Base-by-base conservation (phyloP, 352 stramenopile species). In the Globisporangium middletonii region DNA sequence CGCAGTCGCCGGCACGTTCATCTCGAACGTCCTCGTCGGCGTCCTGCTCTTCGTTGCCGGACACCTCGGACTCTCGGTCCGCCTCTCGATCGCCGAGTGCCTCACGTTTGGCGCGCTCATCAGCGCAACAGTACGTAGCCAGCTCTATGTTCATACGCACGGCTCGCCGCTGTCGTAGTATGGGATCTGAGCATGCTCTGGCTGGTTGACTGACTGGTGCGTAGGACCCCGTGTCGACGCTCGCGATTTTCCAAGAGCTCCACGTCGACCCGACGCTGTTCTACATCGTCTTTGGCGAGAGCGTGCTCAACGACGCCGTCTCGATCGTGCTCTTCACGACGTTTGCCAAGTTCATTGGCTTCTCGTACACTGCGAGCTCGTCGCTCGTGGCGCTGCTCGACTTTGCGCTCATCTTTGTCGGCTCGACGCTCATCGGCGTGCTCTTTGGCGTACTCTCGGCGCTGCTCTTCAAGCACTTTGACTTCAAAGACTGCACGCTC, bases 231-330 rank as follows among this genome's bases (percentile, higher is more conserved):
- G 92, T 98, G 30, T 96, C 88, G 18, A 96, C 88, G 43, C 71
- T 98, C 19, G 86, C 89, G 3, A 86, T 97, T 4, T 97, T 98
- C 69, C 83, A 96, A 63, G 82, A 92, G 57, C 79, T 94, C 0
- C 77, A 84, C 53, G 79, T 91, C 7, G 88, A 98, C 58, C 91
- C 91, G 37, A 92, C 82, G 50, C 70, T 98, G 6, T 98, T 98
- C 65, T 98, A 97, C 63, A 66, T 98, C 23, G 88, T 98, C 13
- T 98, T 98, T 83, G 94, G 92, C 49, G 94, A 98, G 72, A 96
- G 80, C 50, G 95, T 92, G 37, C 71, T 98, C 37, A 98, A 98
- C 67, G 94, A 98, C 59, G 92, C 92, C 3, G 86, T 98, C 19
- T 84, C 77, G 7, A 95, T 98, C 57, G 94, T 94, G 42, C 68